These are phyloP conservation scores for Thamnidium elegans DNA, from an alignment of 192 early-diverging fungal species.

Conservation along the genomic window DNA sequence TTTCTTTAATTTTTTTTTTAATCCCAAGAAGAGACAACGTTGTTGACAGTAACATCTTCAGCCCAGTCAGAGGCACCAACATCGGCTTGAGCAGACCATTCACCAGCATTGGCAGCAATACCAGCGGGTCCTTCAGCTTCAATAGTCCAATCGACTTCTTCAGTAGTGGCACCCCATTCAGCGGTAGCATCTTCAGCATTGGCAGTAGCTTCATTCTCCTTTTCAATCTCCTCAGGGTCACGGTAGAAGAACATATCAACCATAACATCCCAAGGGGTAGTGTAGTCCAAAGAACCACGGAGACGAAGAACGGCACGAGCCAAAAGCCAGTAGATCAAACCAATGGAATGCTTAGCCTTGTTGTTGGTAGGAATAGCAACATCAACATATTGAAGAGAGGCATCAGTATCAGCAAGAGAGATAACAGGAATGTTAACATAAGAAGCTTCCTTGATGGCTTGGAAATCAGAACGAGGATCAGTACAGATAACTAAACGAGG, in stretches of 20 bases:
- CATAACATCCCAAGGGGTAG: slow-evolving; percentile 91
- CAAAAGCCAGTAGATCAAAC: slow-evolving; percentile 94
- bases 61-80: slow-evolving; percentile 25
- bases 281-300: slow-evolving; percentile 83
- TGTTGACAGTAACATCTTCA: slow-evolving; percentile 18
- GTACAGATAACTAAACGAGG: slow-evolving; percentile 96
- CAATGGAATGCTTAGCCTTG: slow-evolving; percentile 97
- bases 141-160: slow-evolving; percentile 61
- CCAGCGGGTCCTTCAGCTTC: slow-evolving; percentile 42
- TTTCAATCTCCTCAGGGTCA: slow-evolving; percentile 92
- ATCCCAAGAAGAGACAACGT: slow-evolving; percentile 23
- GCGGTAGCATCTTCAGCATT: slow-evolving; percentile 12
- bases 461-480: slow-evolving; percentile 96
- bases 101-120: slow-evolving; percentile 29
- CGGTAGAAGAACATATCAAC: slow-evolving; percentile 99
- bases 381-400: slow-evolving; percentile 90
- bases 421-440: slow-evolving; percentile 99
- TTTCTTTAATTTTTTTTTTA: neutral
- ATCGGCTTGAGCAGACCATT: slow-evolving; percentile 22
- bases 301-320: slow-evolving; percentile 97
- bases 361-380: slow-evolving; percentile 99
- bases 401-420: slow-evolving; percentile 97
- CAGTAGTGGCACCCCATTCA: slow-evolving; percentile 33
- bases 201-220: slow-evolving; percentile 77
- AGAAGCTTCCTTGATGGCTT: slow-evolving; percentile 97